A percentile compares a stretch with the other conserved stretches of the same genome.
Conservation (phyloP, 805 yeast genomes). For the Huiozyma sinensis region DNA sequence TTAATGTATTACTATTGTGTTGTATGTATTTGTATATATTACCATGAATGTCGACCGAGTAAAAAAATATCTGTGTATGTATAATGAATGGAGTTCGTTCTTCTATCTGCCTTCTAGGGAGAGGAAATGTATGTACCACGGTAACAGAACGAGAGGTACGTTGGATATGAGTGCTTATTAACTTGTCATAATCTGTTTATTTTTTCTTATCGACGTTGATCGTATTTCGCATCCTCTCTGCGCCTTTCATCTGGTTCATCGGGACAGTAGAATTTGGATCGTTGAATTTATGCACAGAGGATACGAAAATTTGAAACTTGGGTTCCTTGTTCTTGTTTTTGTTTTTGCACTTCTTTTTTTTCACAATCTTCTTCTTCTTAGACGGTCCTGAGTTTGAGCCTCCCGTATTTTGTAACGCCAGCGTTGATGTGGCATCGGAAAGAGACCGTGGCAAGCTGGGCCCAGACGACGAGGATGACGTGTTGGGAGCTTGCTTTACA, state of each 20-base stretch:
- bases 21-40: too few species aligned
- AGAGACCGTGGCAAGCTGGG: not conserved
- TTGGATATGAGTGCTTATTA: not conserved
- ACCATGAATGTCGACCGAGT: too few species aligned
- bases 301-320: constrained; percentile 28
- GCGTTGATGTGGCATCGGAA: constrained; percentile 1
- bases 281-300: constrained; percentile 26
- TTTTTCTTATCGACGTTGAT: constrained; percentile 1
- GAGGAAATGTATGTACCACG: not conserved
- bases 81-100: too few species aligned
- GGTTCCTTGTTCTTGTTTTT: constrained; percentile 20
- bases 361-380: constrained; percentile 1
- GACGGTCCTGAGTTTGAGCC: not conserved
- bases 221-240: constrained; percentile 3
- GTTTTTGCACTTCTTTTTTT: constrained; percentile 10
- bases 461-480: not conserved
- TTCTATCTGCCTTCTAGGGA: not conserved
- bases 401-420: not conserved
- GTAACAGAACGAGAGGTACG: not conserved
- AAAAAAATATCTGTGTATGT: too few species aligned
- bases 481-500: constrained; percentile 1
- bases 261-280: constrained; percentile 6
- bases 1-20: too few species aligned
- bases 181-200: constrained; percentile 7
- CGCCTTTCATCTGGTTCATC: constrained; percentile 3